Evolutionary conservation across 176 grass and related monocot species (phyloP), one percentile per base, ranked within the genome.

Genomic region (Eragrostis nindensis): DNA sequence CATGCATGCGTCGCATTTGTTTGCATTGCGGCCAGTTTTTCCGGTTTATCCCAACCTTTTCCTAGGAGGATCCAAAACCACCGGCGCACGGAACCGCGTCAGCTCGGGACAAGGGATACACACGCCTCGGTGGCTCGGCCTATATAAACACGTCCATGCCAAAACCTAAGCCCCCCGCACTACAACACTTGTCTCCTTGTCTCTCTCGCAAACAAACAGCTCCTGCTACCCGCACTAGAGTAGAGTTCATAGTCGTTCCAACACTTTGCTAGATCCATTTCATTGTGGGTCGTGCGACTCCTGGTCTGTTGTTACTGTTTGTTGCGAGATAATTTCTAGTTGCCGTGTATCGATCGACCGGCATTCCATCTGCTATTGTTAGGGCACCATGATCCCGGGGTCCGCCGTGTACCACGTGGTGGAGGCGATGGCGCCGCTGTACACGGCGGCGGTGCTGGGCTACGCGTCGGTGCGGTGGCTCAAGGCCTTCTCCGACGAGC

Each of bases 381-480:
- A 82, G 75, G 75, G 57, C 63, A n/a, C 19, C 10, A 89, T 88
- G 86, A 84, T 89, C 13, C 68, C 83, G 12, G 66, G 83, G 0
- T 77, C 78, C 47, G 78, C 83, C 7, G 87, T 89, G 83, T 86
- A 89, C 87, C 82, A 85, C 14, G 91, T 94, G 2, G 89, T 79
- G 65, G 86, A 94, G 83, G 94, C 94, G 75, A 94, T 94, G 94
- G 92, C 7, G 76, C 94, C 95, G 36, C 78, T 97, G 71, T 97
- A 97, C 92, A 89, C 86, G 29, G 87, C 92, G 42, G 91, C 89
- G 80, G 73, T 46, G 52, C 85, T 97, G 3, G 92, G 95, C 2
- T 97, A 92, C 75, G 87, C 21, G 61, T 88, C 92, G 3, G 89
- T 90, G 56, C 86, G 84, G 73, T 88, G 87, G 82, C 75, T 89